Conservation (phyloP, 2,329 filamentous ascomycete genomes). For the Sporothrix mexicana region DNA sequence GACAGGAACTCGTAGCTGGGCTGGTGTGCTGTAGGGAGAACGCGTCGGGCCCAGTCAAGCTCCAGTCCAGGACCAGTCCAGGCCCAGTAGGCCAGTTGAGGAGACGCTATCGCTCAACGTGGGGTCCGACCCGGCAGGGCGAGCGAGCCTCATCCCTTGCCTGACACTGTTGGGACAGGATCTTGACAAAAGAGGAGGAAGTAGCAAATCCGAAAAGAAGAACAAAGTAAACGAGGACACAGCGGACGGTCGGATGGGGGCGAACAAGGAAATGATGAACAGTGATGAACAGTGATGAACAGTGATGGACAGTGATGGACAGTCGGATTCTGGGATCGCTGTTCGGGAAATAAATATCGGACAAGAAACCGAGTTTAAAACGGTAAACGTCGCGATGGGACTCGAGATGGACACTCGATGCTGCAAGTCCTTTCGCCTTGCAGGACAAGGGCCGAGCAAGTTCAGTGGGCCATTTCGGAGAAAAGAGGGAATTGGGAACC, state of each 20-base stretch:
- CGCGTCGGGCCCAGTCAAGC: too few species aligned
- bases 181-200: too few species aligned
- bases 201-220: too few species aligned
- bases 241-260: not conserved
- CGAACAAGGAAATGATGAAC: not conserved
- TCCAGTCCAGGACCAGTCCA: too few species aligned
- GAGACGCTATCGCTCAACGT: conserved; percentile 10
- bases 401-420: not conserved
- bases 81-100: not conserved
- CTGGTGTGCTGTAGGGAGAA: not conserved
- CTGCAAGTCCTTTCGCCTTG: too few species aligned
- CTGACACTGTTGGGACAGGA: not conserved
- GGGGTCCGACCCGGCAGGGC: conserved; percentile 1
- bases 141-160: not conserved
- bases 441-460: not conserved
- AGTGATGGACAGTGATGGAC: not conserved
- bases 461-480: not conserved
- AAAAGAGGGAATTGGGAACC: not conserved
- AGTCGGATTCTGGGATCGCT: not conserved
- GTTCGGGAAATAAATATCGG: not conserved
- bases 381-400: not conserved
- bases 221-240: not conserved
- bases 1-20: not conserved
- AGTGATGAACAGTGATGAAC: too few species aligned
- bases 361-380: too few species aligned